Base-by-base conservation (phyloP, 2,329 filamentous ascomycete genomes). In the Phialophora macrospora region DNA sequence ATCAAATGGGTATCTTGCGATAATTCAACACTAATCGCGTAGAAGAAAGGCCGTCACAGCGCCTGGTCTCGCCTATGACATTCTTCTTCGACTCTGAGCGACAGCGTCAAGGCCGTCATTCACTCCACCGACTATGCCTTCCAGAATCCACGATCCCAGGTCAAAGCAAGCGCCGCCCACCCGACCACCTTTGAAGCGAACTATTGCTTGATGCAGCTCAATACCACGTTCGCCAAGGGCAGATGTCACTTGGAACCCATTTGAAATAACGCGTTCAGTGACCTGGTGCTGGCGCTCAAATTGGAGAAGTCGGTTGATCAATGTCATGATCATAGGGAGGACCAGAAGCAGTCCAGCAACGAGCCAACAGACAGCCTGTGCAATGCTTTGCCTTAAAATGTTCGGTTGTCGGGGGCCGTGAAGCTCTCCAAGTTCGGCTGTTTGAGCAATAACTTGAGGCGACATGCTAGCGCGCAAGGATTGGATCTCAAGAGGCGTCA, bases 201-300 rank as follows among this genome's bases (percentile, higher is more conserved):
- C 83, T 3, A 91, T 78, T 0, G 83, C 81, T 9, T 83, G 82
- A 9, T 84, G 84, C 3, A 89, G 72, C 38, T 77, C 79, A 30
- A 87, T 70, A 22, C 85, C 80, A 17, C 80, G 78, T 63, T 82
- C 83, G 2, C 86, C 83, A 51, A 89, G 70, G 55, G 75, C 76
- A 68, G 87, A 83, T 3, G 84, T 83, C 1, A 84, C 80, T 55
- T 80, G 79, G 34, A 88, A 76, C 5, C 85, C 78, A 24, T 80
- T 79, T 7, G 80, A 79, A 20, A 89, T 75, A 1, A 89, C 68
- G 26, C 83, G 83, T 72, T 88, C 84, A 0, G 84, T 87, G 66
- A 93, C 80, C 68, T 85, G 85, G 76, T 92, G 85, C 70, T 87
- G 83, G 17, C 87, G 83, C 74, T 93, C 90, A 68, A 88, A 88